Conservation (phyloP, 208 protist species). For the Jaenimonas drosophilae region DNA sequence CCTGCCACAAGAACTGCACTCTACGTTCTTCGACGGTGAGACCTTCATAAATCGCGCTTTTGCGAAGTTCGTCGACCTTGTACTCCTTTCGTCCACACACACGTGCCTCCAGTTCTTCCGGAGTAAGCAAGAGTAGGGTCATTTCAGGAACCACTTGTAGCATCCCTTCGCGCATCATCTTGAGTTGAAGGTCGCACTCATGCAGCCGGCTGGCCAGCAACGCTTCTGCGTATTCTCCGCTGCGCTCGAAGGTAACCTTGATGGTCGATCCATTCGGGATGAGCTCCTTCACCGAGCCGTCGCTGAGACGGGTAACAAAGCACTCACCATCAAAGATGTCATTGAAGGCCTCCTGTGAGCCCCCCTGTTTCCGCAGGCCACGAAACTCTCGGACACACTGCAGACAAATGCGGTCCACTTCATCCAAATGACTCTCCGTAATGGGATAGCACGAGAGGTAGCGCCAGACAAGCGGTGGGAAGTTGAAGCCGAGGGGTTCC, state of each 20-base stretch:
- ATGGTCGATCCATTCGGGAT: constrained; percentile 39
- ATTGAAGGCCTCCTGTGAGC: constrained; percentile 50
- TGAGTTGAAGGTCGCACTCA: constrained; percentile 72
- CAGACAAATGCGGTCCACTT: constrained; percentile 74
- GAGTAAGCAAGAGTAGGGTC: constrained; percentile 72
- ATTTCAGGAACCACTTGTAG: constrained; percentile 78
- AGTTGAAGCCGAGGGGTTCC: constrained; percentile 83
- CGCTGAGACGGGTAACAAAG: constrained; percentile 78
- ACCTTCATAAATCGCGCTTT: constrained; percentile 77
- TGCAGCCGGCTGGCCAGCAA: constrained; percentile 59
- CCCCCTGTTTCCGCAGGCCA: constrained; percentile 14
- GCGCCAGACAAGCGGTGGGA: constrained; percentile 91
- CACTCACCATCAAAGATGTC: constrained; percentile 76
- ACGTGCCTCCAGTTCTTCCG: constrained; percentile 77
- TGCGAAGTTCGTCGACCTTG: constrained; percentile 72
- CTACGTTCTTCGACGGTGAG: constrained; percentile 67
- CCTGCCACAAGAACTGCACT: constrained; percentile 87
- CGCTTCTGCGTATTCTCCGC: constrained; percentile 67
- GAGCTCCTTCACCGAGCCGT: constrained; percentile 68
- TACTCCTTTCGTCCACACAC: constrained; percentile 90
- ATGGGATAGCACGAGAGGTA: constrained; percentile 60
- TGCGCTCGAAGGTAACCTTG: constrained; percentile 65
- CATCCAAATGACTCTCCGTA: constrained; percentile 52
- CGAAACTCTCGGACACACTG: constrained; percentile 83
- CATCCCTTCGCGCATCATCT: constrained; percentile 79